Conservation (phyloP, 2,329 filamentous ascomycete species). For the Fusarium verticillioides region DNA sequence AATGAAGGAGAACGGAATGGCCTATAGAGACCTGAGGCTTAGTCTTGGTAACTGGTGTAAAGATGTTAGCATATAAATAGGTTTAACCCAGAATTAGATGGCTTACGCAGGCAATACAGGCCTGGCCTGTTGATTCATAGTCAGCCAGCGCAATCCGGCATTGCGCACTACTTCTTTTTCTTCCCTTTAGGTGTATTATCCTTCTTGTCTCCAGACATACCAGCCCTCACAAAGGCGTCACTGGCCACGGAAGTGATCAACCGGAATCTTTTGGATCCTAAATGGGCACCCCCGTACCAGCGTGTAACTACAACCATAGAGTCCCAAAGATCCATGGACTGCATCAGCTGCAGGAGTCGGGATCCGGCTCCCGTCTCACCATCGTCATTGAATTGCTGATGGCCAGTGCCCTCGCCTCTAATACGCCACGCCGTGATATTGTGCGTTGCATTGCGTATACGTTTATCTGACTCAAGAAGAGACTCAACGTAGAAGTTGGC, state of each 20-base stretch:
- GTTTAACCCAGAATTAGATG: not conserved
- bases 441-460: conserved; percentile 49
- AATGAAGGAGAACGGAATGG: not conserved
- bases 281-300: conserved; percentile 92
- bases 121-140: not conserved
- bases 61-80: not conserved
- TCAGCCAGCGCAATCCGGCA: not conserved
- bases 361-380: conserved; percentile 93
- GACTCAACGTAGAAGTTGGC: conserved; percentile 78
- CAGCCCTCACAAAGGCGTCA: conserved; percentile 83
- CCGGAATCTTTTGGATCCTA: conserved; percentile 90
- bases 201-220: conserved; percentile 68
- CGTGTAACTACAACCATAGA: conserved; percentile 91
- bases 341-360: conserved; percentile 87
- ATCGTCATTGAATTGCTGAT: conserved; percentile 95
- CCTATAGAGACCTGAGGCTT: not conserved
- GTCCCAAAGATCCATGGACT: conserved; percentile 94
- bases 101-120: not conserved
- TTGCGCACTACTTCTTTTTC: conserved; percentile 17
- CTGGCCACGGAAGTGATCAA: conserved; percentile 88
- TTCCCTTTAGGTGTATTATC: conserved; percentile 16
- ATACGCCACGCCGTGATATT: conserved; percentile 54
- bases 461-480: conserved; percentile 84
- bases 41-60: not conserved
- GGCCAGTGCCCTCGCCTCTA: conserved; percentile 69